A percentile compares a stretch with the other conserved stretches of the same genome.
Evolutionary conservation across 2,329 filamentous ascomycete species (phyloP).

Genomic region (Neurospora crassa): DNA sequence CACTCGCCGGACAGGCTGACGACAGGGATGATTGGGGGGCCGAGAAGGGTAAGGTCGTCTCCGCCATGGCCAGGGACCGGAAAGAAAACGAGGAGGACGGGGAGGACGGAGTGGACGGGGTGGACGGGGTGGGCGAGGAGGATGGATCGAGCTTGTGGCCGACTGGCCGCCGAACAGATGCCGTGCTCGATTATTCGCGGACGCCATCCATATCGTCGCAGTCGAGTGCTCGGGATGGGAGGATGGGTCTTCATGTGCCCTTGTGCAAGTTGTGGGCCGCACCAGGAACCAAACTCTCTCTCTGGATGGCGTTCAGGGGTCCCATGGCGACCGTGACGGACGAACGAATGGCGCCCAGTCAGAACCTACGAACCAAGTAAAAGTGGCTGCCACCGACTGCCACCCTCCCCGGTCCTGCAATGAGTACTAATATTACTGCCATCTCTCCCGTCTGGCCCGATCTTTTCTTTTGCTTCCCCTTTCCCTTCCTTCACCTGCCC

Average conservation of each 20-base stretch:
- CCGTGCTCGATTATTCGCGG: neutral
- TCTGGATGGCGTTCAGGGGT: neutral
- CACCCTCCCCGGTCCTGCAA: constrained; percentile 18
- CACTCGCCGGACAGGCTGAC: constrained; percentile 7
- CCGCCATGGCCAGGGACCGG: neutral
- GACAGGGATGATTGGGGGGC: neutral
- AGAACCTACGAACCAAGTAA: constrained; percentile 8
- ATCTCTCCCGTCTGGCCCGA: constrained; percentile 24
- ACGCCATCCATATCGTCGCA: neutral
- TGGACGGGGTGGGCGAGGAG: neutral
- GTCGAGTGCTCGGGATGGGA: neutral
- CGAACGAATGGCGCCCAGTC: constrained; percentile 6
- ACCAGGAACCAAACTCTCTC: neutral
- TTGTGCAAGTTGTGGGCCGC: neutral
- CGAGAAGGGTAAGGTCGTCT: neutral
- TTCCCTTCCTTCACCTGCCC: constrained; percentile 27
- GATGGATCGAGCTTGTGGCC: constrained; percentile 2
- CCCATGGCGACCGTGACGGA: neutral
- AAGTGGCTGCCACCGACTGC: constrained; percentile 13
- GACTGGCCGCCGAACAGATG: neutral
- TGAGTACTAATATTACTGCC: constrained; percentile 29
- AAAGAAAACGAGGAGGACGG: neutral
- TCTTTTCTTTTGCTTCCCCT: constrained; percentile 23
- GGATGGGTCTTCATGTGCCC: neutral
- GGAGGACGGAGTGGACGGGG: neutral